A percentile compares a stretch with the other conserved stretches of the same genome.
Conservation (phyloP, 164 flowering plant genomes). For the Chimonanthus salicifolius region DNA sequence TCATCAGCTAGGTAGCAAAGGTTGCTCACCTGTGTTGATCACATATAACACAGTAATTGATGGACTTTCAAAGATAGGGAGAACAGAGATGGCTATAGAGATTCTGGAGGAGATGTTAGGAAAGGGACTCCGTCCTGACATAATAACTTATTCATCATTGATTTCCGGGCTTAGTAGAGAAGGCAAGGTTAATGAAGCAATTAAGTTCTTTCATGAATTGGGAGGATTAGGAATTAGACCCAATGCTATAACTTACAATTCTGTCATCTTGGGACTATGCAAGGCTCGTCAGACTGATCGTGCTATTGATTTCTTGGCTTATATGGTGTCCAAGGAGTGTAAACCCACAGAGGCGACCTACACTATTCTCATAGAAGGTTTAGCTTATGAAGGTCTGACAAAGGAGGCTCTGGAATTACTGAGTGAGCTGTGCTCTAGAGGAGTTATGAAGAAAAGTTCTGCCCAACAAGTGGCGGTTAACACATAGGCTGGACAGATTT, state of each 20-base stretch:
- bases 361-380: constrained; percentile 75
- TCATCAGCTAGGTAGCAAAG: constrained; percentile 55
- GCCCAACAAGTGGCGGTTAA: constrained; percentile 55
- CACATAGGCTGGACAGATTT: constrained; percentile 23
- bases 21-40: constrained; percentile 77
- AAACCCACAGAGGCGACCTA: constrained; percentile 79
- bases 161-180: constrained; percentile 77
- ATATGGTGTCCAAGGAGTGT: constrained; percentile 77
- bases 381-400: constrained; percentile 70
- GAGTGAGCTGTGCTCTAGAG: constrained; percentile 59
- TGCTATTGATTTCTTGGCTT: constrained; percentile 70
- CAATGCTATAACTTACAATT: constrained; percentile 69
- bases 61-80: constrained; percentile 72
- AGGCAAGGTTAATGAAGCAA: constrained; percentile 77
- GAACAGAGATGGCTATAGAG: constrained; percentile 52
- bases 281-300: constrained; percentile 60
- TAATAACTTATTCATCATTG: constrained; percentile 67
- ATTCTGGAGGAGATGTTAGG: constrained; percentile 60
- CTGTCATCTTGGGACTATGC: constrained; percentile 79
- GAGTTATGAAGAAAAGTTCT: constrained; percentile 62
- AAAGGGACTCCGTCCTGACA: constrained; percentile 74
- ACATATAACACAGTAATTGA: constrained; percentile 89
- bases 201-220: constrained; percentile 55
- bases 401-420: constrained; percentile 58
- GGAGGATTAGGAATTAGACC: constrained; percentile 58